Evolutionary conservation across 1,284 basidiomycete species (phyloP).

Genomic region (Apiotrichum montevideense): DNA sequence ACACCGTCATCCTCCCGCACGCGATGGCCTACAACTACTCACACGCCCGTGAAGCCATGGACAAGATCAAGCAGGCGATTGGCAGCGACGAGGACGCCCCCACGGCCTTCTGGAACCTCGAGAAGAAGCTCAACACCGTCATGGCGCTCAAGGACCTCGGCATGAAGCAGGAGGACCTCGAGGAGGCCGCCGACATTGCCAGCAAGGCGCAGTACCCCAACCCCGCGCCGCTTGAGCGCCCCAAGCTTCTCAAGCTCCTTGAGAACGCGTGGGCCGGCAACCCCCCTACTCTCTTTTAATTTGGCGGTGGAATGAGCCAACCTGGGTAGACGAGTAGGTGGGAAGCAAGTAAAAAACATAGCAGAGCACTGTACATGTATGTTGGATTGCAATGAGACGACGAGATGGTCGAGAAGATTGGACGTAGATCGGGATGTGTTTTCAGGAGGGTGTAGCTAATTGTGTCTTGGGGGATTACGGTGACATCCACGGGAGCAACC

Average conservation of each 20-base stretch:
- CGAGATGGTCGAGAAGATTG: too few species aligned
- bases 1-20: conserved; percentile 52
- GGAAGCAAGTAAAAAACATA: not conserved
- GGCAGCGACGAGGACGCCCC: conserved; percentile 39
- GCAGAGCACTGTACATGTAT: not conserved
- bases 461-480: too few species aligned
- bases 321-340: not conserved
- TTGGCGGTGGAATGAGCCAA: not conserved
- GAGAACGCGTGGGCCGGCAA: conserved; percentile 25
- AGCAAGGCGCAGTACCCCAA: conserved; percentile 49
- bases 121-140: conserved; percentile 48
- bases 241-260: conserved; percentile 35
- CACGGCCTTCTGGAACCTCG: conserved; percentile 48
- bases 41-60: conserved; percentile 42
- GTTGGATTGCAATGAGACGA: too few species aligned
- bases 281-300: conserved; percentile 4
- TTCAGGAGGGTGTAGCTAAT: too few species aligned
- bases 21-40: conserved; percentile 50
- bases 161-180: conserved; percentile 50
- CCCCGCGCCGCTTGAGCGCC: conserved; percentile 48
- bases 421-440: too few species aligned
- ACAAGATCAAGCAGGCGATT: conserved; percentile 44
- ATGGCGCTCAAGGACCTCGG: conserved; percentile 47
- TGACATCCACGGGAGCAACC: too few species aligned
- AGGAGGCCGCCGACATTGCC: conserved; percentile 49